phyloP scores from a whole-genome alignment of 345 rosid genomes.

The Populus davidiana region DNA sequence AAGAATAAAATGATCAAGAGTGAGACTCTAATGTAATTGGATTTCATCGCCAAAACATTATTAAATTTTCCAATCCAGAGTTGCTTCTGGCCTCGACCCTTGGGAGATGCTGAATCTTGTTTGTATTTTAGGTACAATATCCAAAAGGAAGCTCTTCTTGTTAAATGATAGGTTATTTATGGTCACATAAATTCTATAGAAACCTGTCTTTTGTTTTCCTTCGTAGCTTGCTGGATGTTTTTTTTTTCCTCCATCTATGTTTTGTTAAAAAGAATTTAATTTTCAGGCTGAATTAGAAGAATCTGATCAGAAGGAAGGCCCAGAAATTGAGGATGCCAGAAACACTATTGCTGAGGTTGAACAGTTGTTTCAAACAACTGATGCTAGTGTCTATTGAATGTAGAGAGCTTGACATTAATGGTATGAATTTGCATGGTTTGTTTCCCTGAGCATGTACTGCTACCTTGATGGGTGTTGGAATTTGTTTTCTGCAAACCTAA shows the following conservation, averaged over 20 bases:
- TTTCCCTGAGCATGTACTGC: background rate
- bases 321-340: conserved; percentile 63
- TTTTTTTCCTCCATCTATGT: background rate
- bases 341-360: conserved; percentile 58
- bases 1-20: background rate
- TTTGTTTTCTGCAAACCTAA: background rate
- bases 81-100: background rate
- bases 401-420: conserved; percentile 5
- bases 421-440: conserved; percentile 8
- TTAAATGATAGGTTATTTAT: background rate
- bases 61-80: background rate
- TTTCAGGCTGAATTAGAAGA: conserved; percentile 66
- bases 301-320: conserved; percentile 49
- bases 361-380: conserved; percentile 51
- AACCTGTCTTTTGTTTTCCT: too few species aligned
- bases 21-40: too few species aligned
- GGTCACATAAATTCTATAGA: background rate
- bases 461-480: conserved; percentile 1
- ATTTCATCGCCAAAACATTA: too few species aligned
- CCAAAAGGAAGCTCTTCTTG: background rate
- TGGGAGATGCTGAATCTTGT: background rate
- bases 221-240: background rate
- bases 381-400: conserved; percentile 32
- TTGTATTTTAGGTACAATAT: background rate
- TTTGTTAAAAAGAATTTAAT: background rate